These are phyloP conservation scores for Salisapilia sapeloensis DNA, from an alignment of 352 stramenopile species.

Conservation along the genomic window DNA sequence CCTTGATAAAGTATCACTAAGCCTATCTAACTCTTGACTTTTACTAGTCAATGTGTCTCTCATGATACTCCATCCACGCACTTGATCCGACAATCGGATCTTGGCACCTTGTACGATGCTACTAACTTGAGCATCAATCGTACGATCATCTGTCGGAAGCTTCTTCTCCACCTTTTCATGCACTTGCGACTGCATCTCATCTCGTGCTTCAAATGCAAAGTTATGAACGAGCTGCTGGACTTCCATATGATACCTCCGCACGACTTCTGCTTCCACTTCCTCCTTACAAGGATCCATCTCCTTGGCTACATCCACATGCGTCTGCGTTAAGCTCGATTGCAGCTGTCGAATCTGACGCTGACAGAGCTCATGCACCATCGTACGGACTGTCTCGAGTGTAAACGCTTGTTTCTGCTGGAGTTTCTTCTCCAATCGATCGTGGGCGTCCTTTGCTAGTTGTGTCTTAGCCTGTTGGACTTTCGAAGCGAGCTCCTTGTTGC, in stretches of 20 bases:
- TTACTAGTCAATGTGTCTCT: constrained; percentile 41
- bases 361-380: constrained; percentile 34
- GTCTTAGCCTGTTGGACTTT: constrained; percentile 30
- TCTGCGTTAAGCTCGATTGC: too few relatives aligned
- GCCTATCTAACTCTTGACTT: constrained; percentile 44
- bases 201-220: constrained; percentile 30
- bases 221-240: constrained; percentile 63
- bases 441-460: constrained; percentile 40
- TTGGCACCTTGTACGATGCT: constrained; percentile 40
- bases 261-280: constrained; percentile 43
- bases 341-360: constrained; percentile 11
- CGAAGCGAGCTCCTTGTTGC: too few relatives aligned
- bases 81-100: constrained; percentile 17
- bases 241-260: constrained; percentile 58
- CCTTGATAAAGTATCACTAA: constrained; percentile 19
- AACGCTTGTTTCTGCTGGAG: constrained; percentile 28
- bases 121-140: too few relatives aligned
- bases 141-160: constrained; percentile 23
- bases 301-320: constrained; percentile 20
- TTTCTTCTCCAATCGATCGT: constrained; percentile 34
- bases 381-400: constrained; percentile 35
- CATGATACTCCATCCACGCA: constrained; percentile 60
- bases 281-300: constrained; percentile 50
- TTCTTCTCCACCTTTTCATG: constrained; percentile 65
- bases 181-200: constrained; percentile 35